Base-by-base conservation (phyloP, 1,284 basidiomycete genomes). In the Apiotrichum siamense region DNA sequence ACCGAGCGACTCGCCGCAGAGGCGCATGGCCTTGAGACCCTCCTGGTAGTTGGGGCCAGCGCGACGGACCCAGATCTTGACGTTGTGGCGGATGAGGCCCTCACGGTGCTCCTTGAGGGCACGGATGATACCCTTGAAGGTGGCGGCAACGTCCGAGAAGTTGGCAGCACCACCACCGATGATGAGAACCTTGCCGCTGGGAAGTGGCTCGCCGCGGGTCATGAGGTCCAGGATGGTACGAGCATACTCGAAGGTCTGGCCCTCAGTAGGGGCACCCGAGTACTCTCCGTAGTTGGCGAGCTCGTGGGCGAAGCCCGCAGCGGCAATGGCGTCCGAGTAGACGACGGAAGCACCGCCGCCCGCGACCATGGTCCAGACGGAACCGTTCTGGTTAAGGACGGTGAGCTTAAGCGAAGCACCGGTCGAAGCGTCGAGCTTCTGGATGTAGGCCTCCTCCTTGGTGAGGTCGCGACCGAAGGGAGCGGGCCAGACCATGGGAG, bases 1-100 rank as follows among this genome's bases (percentile, higher is more conserved):
- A 57, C 94, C 94, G 61, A 98, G 86, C 52, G 87, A 88, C 81
- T 98, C 94, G 59, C 94, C 94, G 65, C 97, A 87, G 21, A 97
- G 83, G 60, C 92, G 87, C 92, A 98, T 97, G 48, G 94, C 93
- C 79, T 97, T 96, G 73, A 97, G 83, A 76, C 93, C 94, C 74
- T 97, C 94, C 79, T 98, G 96, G 81, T 97, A 98, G 83, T 98
- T 98, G 62, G 96, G 94, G 23, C 94, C 94, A 74, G 93, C 96
- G 74, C 94, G 92, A 67, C 94, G 89, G 50, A 97, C 91, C 72
- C 89, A 98, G 76, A 96, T 94, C 75, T 83, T 85, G 75, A 94
- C 90, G 57, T 83, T 77, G 78, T 94, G 89, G 47, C 80, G 78
- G 69, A 88, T 86, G 59, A 96, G 82, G 48, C 84, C 84, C 50